A percentile compares a stretch with the other conserved stretches of the same genome.
phyloP scores from a whole-genome alignment of 805 yeast species.

The Ogataea allantospora region DNA sequence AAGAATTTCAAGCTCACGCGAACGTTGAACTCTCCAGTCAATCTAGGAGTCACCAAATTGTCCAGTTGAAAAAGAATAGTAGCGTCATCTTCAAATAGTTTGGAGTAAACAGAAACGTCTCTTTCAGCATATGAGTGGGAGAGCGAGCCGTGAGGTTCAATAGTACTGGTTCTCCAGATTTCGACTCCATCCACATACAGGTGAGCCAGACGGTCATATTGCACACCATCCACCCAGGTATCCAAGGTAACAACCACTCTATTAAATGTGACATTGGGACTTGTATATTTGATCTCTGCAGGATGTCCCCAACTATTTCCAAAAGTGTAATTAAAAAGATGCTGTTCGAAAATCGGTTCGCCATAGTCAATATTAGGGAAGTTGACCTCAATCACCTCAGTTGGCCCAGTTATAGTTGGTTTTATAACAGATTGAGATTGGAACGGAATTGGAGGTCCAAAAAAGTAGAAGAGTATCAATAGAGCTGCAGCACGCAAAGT shows the following conservation, averaged over 20 bases:
- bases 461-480: no score
- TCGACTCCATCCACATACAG: constrained; percentile 61
- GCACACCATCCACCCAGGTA: constrained; percentile 55
- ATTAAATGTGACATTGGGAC: constrained; percentile 49
- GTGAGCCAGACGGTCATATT: constrained; percentile 65
- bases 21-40: constrained; percentile 62
- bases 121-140: constrained; percentile 53
- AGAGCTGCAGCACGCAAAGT: background rate
- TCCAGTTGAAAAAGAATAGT: constrained; percentile 60
- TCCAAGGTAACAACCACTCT: constrained; percentile 53
- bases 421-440: background rate
- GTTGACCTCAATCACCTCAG: constrained; percentile 34
- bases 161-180: constrained; percentile 83
- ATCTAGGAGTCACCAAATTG: constrained; percentile 51
- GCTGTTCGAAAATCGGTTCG: constrained; percentile 39
- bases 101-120: constrained; percentile 59
- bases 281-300: constrained; percentile 37
- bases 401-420: background rate
- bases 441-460: background rate
- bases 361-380: constrained; percentile 32
- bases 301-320: constrained; percentile 64
- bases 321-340: constrained; percentile 47
- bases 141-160: constrained; percentile 62
- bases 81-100: constrained; percentile 45
- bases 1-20: constrained; percentile 52